phyloP scores from a whole-genome alignment of 306 rosid species.

The Inga oerstediana region DNA sequence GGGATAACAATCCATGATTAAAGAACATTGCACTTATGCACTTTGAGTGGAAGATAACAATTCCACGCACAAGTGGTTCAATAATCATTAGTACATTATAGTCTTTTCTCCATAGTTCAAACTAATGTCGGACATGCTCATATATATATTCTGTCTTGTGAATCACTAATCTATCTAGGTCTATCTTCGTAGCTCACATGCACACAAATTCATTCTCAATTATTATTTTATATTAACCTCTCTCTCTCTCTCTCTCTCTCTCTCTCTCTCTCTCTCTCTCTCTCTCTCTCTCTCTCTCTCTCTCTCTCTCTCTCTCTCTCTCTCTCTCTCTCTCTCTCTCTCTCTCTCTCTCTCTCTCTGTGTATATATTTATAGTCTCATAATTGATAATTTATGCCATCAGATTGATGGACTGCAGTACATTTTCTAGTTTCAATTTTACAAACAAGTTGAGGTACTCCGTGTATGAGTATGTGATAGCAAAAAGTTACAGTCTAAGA shows the following conservation, averaged over 20 bases:
- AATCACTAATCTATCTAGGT: background rate
- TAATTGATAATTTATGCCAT: background rate
- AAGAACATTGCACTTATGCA: background rate
- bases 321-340: too few species aligned
- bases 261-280: background rate
- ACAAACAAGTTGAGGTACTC: background rate
- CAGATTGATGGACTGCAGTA: background rate
- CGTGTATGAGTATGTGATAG: too few species aligned
- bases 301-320: background rate
- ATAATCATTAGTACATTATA: conserved; percentile 10
- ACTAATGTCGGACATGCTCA: background rate
- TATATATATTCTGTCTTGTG: background rate
- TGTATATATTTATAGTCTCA: background rate
- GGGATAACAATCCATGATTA: background rate
- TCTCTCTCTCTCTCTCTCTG: background rate
- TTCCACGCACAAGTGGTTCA: conserved; percentile 15
- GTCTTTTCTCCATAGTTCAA: background rate
- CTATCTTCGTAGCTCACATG: background rate
- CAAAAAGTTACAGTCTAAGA: too few species aligned
- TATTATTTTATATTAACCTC: background rate
- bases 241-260: background rate
- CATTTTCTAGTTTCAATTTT: background rate
- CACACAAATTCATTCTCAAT: background rate
- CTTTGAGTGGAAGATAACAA: conserved; percentile 28
- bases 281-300: background rate